Percentiles rank a stretch among this genome's conserved stretches.
These are phyloP conservation scores for Umbelopsis isabellina DNA, from an alignment of 192 early-diverging fungal species.

Conservation along the genomic window DNA sequence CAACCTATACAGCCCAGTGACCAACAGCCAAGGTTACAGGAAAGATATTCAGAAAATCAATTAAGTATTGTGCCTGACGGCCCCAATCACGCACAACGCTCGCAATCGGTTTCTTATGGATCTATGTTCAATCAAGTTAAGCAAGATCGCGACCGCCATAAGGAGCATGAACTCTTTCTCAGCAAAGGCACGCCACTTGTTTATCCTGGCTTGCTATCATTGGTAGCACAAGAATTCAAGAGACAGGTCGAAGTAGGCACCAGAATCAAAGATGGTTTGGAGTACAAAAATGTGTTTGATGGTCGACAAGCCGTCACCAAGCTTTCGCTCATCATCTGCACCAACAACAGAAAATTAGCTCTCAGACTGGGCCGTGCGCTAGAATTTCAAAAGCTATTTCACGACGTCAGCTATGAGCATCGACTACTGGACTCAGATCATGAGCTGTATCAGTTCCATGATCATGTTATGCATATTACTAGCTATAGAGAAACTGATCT, in stretches of 20 bases:
- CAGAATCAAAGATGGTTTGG: slow-evolving; percentile 75
- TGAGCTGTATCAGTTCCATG: slow-evolving; percentile 84
- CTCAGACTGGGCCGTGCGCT: slow-evolving; percentile 86
- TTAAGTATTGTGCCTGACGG: background rate
- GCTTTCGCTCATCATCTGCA: slow-evolving; percentile 76
- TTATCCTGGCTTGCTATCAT: slow-evolving; percentile 74
- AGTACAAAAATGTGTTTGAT: slow-evolving; percentile 85
- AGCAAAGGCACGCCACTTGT: slow-evolving; percentile 50
- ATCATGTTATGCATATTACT: slow-evolving; percentile 29
- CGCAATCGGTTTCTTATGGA: slow-evolving; percentile 30
- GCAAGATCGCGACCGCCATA: slow-evolving; percentile 1
- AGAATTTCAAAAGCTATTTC: slow-evolving; percentile 89
- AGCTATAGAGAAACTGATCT: background rate
- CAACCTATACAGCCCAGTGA: slow-evolving; percentile 2
- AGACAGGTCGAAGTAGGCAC: slow-evolving; percentile 60
- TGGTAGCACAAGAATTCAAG: slow-evolving; percentile 70
- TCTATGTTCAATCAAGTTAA: slow-evolving; percentile 2
- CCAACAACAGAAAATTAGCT: slow-evolving; percentile 86
- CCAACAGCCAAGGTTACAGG: background rate
- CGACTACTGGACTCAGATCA: slow-evolving; percentile 82
- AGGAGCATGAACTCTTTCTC: background rate
- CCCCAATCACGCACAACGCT: slow-evolving; percentile 13
- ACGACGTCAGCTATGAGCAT: slow-evolving; percentile 88
- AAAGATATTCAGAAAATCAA: background rate
- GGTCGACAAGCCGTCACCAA: slow-evolving; percentile 90